phyloP scores from a whole-genome alignment of 257 asterid species.

The Penstemon newberryi region DNA sequence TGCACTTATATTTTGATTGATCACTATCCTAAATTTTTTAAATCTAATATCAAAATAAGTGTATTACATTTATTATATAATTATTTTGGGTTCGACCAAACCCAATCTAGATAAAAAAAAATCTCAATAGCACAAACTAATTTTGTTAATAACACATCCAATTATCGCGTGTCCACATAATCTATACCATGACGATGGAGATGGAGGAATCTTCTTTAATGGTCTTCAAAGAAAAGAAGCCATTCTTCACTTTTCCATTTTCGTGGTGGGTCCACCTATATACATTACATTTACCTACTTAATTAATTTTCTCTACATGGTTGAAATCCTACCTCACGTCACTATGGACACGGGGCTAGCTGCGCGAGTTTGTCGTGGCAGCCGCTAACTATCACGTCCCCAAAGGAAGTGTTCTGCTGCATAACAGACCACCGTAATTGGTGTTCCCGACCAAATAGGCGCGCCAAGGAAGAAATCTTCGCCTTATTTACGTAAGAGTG shows the following conservation, averaged over 20 bases:
- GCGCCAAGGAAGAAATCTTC: background rate
- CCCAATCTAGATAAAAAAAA: no score
- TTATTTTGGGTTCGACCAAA: no score
- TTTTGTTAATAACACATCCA: no score
- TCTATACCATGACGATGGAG: no score
- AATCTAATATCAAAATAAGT: no score
- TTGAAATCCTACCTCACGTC: slow-evolving; percentile 20
- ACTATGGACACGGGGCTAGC: slow-evolving; percentile 29
- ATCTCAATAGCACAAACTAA: no score
- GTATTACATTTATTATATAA: no score
- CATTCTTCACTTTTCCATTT: background rate
- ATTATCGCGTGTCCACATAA: no score
- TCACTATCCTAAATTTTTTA: no score
- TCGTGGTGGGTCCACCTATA: slow-evolving; percentile 21
- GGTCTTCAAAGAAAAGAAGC: background rate
- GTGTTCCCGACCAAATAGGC: background rate
- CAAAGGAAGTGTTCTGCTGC: slow-evolving; percentile 5
- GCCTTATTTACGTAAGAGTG: background rate
- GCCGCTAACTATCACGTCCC: slow-evolving; percentile 29
- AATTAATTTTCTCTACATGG: slow-evolving; percentile 17
- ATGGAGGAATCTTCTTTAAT: background rate
- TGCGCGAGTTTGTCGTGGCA: slow-evolving; percentile 18
- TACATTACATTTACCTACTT: background rate
- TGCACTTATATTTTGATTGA: no score
- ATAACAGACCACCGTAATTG: slow-evolving; percentile 2